These are phyloP conservation scores for Penicillium paradoxum DNA, from an alignment of 495 filamentous ascomycete genomes.

Conservation along the genomic window DNA sequence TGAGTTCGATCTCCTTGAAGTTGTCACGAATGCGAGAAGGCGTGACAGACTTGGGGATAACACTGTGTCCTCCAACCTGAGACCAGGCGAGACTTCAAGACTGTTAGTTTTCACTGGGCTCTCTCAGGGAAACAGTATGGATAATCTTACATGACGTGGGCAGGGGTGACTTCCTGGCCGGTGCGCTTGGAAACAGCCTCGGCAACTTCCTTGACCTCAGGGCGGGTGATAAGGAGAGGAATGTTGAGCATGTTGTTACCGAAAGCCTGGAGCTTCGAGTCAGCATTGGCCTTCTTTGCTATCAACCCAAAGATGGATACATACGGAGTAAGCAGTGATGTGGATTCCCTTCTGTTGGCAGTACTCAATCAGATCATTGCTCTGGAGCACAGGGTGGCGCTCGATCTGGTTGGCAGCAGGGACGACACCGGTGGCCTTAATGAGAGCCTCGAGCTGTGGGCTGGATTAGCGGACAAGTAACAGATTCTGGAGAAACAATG, in stretches of 20 bases:
- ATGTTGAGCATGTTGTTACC: slow-evolving; percentile 44
- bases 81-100: slow-evolving; percentile 40
- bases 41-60: slow-evolving; percentile 49
- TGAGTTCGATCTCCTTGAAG: slow-evolving; percentile 47
- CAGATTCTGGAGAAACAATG: neutral
- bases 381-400: slow-evolving; percentile 46
- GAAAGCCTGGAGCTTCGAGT: slow-evolving; percentile 29
- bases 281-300: neutral
- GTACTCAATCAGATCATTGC: slow-evolving; percentile 40
- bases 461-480: neutral
- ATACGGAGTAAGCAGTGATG: slow-evolving; percentile 46
- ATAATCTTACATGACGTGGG: slow-evolving; percentile 35
- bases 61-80: slow-evolving; percentile 43
- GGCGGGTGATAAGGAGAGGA: slow-evolving; percentile 42
- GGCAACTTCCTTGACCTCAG: slow-evolving; percentile 42
- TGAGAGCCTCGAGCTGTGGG: slow-evolving; percentile 44
- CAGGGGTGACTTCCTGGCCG: slow-evolving; percentile 34
- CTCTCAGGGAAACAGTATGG: neutral
- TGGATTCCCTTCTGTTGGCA: slow-evolving; percentile 44
- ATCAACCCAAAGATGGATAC: neutral
- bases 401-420: slow-evolving; percentile 50
- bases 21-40: slow-evolving; percentile 43
- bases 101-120: neutral
- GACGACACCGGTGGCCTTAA: slow-evolving; percentile 44
- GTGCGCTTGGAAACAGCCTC: slow-evolving; percentile 38